Conservation (phyloP, 805 yeast genomes). For the Groenewaldozyma tartarivorans region DNA sequence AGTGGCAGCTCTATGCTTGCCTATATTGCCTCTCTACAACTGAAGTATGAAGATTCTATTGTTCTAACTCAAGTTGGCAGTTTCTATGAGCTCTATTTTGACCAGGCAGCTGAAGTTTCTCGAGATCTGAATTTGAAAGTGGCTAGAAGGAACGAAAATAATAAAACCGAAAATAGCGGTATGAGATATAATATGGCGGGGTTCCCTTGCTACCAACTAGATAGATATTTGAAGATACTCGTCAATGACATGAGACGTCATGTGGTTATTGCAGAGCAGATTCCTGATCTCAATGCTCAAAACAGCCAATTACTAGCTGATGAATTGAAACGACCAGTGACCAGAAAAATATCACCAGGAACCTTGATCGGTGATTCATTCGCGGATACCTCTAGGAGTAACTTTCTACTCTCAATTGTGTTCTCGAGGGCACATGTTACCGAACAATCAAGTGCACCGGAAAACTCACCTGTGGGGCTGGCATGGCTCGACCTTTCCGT, state of each 20-base stretch:
- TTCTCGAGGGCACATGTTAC: conserved; percentile 10
- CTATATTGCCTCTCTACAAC: conserved; percentile 26
- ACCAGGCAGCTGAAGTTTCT: conserved; percentile 72
- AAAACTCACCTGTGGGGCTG: conserved; percentile 48
- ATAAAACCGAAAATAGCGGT: not conserved
- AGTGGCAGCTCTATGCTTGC: conserved; percentile 3
- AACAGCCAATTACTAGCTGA: conserved; percentile 1
- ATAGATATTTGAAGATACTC: conserved; percentile 61
- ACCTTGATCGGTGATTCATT: conserved; percentile 83
- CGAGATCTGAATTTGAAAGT: conserved; percentile 63
- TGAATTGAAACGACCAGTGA: conserved; percentile 54
- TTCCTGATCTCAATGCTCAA: conserved; percentile 23
- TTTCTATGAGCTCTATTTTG: conserved; percentile 54
- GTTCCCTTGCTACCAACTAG: conserved; percentile 66
- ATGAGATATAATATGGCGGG: conserved; percentile 72
- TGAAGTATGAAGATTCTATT: conserved; percentile 41
- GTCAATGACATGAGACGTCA: conserved; percentile 61
- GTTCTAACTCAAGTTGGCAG: conserved; percentile 65
- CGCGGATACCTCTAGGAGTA: conserved; percentile 60
- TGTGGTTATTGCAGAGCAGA: conserved; percentile 67
- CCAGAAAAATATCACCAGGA: conserved; percentile 84
- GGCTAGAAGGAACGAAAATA: conserved; percentile 31
- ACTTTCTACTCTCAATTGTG: conserved; percentile 55
- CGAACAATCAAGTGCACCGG: not conserved
- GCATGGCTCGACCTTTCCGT: conserved; percentile 87